Evolutionary conservation across 345 rosid species (phyloP).

Genomic region (Streptanthus diversifolius): DNA sequence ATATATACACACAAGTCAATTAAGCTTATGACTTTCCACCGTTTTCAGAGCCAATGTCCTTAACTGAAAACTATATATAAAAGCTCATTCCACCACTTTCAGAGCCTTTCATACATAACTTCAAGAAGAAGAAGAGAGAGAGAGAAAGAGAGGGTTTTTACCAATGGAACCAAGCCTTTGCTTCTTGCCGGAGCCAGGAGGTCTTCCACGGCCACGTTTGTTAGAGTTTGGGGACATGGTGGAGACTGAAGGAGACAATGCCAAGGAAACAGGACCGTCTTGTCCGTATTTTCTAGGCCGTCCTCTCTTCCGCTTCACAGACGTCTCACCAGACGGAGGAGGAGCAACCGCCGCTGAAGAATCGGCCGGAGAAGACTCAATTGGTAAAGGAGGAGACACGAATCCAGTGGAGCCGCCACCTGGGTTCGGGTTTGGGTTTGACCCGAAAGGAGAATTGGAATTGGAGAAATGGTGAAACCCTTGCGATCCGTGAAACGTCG

Average conservation of each 20-base stretch:
- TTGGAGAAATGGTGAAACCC: constrained; percentile 54
- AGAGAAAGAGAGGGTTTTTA: constrained; percentile 25
- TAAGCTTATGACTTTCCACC: neutral
- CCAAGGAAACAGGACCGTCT: constrained; percentile 74
- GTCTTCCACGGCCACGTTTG: constrained; percentile 91
- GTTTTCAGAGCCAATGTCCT: neutral
- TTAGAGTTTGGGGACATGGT: constrained; percentile 48
- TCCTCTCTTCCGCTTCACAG: constrained; percentile 78
- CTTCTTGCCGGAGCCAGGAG: constrained; percentile 85
- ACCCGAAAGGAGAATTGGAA: constrained; percentile 52
- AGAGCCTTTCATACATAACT: neutral
- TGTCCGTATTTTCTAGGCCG: constrained; percentile 88
- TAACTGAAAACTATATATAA: neutral
- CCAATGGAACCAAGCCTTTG: constrained; percentile 67
- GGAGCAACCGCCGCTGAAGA: constrained; percentile 46
- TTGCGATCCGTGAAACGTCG: constrained; percentile 63
- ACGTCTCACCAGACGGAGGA: constrained; percentile 46
- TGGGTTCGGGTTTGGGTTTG: constrained; percentile 29
- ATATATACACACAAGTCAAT: neutral
- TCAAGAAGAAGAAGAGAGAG: neutral
- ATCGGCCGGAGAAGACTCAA: constrained; percentile 52
- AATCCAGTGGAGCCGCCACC: constrained; percentile 21
- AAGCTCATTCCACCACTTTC: neutral
- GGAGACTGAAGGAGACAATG: constrained; percentile 55
- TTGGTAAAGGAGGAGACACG: constrained; percentile 35